Percentiles rank a stretch among this genome's conserved stretches.
Conservation (phyloP, 2,329 filamentous ascomycete species). For the Pestalotiopsis sp. region DNA sequence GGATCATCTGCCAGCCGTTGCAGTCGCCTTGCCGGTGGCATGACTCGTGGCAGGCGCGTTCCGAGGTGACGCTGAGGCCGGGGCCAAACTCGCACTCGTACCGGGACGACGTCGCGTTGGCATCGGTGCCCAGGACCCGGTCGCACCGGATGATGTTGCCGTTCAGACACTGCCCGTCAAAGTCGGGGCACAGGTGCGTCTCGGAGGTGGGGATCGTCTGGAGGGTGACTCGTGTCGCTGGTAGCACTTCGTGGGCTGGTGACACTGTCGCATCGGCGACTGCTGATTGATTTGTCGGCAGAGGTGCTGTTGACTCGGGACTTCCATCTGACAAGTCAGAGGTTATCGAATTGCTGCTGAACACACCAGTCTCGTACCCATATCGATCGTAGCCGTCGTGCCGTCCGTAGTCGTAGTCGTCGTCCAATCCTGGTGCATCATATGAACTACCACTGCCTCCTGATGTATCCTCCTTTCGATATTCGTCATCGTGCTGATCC, state of each 20-base stretch:
- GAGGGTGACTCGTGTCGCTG: not conserved
- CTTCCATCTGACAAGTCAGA: not conserved
- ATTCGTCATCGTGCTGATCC: not conserved
- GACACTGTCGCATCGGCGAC: not conserved
- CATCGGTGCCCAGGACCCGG: not conserved
- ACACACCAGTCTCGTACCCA: not conserved
- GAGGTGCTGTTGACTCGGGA: not conserved
- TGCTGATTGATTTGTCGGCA: no score
- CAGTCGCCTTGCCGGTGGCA: not conserved
- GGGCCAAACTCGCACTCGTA: not conserved
- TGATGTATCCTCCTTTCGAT: not conserved
- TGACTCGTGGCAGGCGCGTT: not conserved
- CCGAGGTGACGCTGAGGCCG: not conserved
- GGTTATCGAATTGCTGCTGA: not conserved
- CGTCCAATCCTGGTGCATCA: not conserved
- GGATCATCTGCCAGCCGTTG: not conserved
- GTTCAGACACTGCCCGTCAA: not conserved
- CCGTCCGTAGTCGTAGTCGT: not conserved
- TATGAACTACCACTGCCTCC: not conserved
- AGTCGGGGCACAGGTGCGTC: not conserved
- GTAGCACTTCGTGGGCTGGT: not conserved
- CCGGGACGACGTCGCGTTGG: not conserved
- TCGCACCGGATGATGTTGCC: not conserved
- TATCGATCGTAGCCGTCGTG: not conserved
- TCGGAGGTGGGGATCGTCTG: not conserved